Percentiles rank a stretch among this genome's conserved stretches.
Evolutionary conservation across 2,329 filamentous ascomycete genomes (phyloP).

Genomic region (Penicillium freii): DNA sequence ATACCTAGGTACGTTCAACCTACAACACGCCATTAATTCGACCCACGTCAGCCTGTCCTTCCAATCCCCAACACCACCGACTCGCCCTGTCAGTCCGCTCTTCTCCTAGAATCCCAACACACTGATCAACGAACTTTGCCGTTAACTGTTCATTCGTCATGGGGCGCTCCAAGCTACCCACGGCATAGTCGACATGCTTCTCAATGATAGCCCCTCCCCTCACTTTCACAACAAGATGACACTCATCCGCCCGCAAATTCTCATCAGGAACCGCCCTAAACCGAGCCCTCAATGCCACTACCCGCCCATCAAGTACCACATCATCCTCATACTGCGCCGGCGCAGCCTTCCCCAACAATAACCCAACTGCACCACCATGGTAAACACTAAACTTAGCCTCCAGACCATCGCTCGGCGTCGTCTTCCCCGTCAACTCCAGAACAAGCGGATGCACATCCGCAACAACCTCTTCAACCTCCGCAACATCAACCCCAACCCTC

Average conservation of each 20-base stretch:
- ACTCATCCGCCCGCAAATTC: conserved; percentile 44
- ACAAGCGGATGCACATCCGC: conserved; percentile 53
- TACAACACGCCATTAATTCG: conserved; percentile 5
- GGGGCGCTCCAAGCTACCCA: conserved; percentile 51
- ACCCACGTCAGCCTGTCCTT: conserved; percentile 4
- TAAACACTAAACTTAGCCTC: conserved; percentile 58
- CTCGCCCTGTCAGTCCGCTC: conserved; percentile 37
- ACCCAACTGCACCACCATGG: conserved; percentile 52
- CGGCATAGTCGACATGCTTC: conserved; percentile 51
- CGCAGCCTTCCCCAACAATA: conserved; percentile 53
- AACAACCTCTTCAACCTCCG: conserved; percentile 43
- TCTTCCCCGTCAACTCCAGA: conserved; percentile 54
- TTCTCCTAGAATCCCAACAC: conserved; percentile 42
- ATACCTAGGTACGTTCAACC: too few species aligned
- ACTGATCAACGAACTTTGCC: conserved; percentile 53
- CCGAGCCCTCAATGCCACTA: conserved; percentile 47
- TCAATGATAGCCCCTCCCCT: conserved; percentile 34
- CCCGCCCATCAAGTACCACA: conserved; percentile 44
- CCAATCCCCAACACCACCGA: conserved; percentile 33
- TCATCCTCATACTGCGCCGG: conserved; percentile 53
- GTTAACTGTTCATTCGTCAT: conserved; percentile 48
- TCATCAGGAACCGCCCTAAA: conserved; percentile 47
- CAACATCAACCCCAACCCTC: conserved; percentile 27
- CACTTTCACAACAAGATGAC: conserved; percentile 40
- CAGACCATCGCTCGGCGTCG: conserved; percentile 49